phyloP scores from a whole-genome alignment of 164 flowering plant species.

The Aristolochia californica region DNA sequence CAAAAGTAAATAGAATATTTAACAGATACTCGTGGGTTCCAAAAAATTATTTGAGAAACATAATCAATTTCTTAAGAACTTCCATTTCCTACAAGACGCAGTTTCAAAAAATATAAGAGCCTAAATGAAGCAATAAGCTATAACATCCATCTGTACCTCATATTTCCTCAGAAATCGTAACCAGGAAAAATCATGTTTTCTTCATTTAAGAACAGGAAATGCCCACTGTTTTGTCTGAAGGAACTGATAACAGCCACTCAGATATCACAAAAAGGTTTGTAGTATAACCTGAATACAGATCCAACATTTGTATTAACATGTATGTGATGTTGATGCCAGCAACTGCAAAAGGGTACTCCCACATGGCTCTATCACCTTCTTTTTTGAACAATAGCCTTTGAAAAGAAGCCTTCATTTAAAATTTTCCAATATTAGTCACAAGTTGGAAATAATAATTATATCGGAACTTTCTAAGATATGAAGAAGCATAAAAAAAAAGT shows the following conservation, averaged over 20 bases:
- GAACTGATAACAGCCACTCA: not conserved
- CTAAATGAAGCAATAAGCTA: too few relatives aligned
- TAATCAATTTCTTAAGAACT: too few relatives aligned
- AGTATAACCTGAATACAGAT: constrained; percentile 50
- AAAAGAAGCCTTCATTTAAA: constrained; percentile 80
- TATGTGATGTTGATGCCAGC: constrained; percentile 92
- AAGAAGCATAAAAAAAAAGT: not conserved
- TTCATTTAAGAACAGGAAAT: not conserved
- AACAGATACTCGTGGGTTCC: too few relatives aligned
- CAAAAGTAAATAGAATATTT: too few relatives aligned
- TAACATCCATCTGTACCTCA: too few relatives aligned
- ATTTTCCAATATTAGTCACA: constrained; percentile 38
- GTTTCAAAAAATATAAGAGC: too few relatives aligned
- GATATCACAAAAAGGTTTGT: too few relatives aligned
- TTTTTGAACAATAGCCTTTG: constrained; percentile 77
- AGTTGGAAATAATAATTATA: constrained; percentile 3
- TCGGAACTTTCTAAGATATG: not conserved
- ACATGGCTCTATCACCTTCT: constrained; percentile 72
- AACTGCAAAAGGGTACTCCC: constrained; percentile 99
- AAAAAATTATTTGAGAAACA: too few relatives aligned
- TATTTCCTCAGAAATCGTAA: too few relatives aligned
- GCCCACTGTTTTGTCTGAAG: not conserved
- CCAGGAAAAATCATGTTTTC: too few relatives aligned
- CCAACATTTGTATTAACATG: constrained; percentile 95
- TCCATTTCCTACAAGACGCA: too few relatives aligned